These are phyloP conservation scores for Echinochloa phyllopogon DNA, from an alignment of 176 grass and related monocot genomes.

Conservation along the genomic window DNA sequence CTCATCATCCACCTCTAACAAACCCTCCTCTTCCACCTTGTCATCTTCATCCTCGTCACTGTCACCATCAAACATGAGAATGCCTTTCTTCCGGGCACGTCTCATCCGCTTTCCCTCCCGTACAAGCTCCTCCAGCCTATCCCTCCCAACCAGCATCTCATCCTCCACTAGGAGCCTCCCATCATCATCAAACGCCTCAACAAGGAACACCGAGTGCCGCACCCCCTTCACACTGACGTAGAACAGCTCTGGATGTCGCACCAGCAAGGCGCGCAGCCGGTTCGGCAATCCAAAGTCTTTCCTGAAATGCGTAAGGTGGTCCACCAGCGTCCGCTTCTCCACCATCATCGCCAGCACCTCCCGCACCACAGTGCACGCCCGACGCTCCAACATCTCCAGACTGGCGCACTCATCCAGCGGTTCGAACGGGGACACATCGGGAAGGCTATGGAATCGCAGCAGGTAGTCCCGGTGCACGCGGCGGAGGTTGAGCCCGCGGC, in stretches of 20 bases:
- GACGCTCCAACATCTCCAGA: slow-evolving; percentile 63
- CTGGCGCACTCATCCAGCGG: slow-evolving; percentile 9
- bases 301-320: slow-evolving; percentile 74
- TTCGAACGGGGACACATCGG: slow-evolving; percentile 59
- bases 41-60: slow-evolving; percentile 30
- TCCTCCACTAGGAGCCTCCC: slow-evolving; percentile 75
- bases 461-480: slow-evolving; percentile 68
- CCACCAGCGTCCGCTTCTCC: slow-evolving; percentile 79
- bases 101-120: slow-evolving; percentile 66
- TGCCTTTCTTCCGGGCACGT: slow-evolving; percentile 48
- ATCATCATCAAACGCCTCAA: slow-evolving; percentile 70
- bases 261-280: slow-evolving; percentile 59
- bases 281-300: slow-evolving; percentile 78
- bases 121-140: slow-evolving; percentile 67
- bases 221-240: slow-evolving; percentile 86
- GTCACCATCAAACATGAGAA: slow-evolving; percentile 8
- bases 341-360: slow-evolving; percentile 75
- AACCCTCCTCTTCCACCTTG: slow-evolving; percentile 32
- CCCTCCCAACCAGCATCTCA: slow-evolving; percentile 64
- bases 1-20: slow-evolving; percentile 46
- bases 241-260: slow-evolving; percentile 87
- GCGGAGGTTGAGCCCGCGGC: slow-evolving; percentile 72
- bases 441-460: slow-evolving; percentile 55
- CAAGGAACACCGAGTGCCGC: slow-evolving; percentile 72
- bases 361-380: slow-evolving; percentile 68